Conservation (phyloP, 768 basidiomycete genomes). For the Boletus sp. region DNA sequence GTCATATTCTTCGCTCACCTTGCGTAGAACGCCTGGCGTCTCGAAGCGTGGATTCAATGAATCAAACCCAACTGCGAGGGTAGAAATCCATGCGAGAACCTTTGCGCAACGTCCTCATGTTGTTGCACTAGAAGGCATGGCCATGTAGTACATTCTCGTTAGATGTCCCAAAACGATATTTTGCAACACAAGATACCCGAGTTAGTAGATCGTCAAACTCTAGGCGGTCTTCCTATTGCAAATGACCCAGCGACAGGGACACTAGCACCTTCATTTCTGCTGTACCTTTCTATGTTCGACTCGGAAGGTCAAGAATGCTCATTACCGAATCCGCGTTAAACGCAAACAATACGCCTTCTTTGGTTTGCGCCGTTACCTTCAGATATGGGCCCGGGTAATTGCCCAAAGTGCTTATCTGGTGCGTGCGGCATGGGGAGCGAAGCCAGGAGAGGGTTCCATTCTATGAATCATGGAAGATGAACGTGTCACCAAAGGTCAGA, state of each 20-base stretch:
- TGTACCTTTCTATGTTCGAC: not conserved
- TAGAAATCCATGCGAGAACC: not conserved
- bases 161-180: not conserved
- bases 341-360: not conserved
- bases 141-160: not conserved
- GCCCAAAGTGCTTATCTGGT: not conserved
- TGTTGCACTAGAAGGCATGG: not conserved
- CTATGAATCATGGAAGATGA: not conserved
- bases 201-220: not conserved
- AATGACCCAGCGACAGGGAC: not conserved
- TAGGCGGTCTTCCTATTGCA: not conserved
- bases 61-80: not conserved
- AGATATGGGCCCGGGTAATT: not conserved
- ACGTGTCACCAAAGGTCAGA: not conserved
- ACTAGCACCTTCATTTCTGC: not conserved
- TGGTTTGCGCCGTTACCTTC: not conserved
- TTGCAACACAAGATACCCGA: not conserved
- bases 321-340: not conserved
- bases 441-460: slow-evolving; percentile 3
- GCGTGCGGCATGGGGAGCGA: not conserved
- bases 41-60: slow-evolving; percentile 3
- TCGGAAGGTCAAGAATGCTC: not conserved
- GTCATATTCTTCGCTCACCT: not conserved
- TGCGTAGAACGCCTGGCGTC: slow-evolving; percentile 6
- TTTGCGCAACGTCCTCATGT: not conserved